Evolutionary conservation across 202 grass and related monocot genomes (phyloP).

Genomic region (Tripidium arundinaceum): DNA sequence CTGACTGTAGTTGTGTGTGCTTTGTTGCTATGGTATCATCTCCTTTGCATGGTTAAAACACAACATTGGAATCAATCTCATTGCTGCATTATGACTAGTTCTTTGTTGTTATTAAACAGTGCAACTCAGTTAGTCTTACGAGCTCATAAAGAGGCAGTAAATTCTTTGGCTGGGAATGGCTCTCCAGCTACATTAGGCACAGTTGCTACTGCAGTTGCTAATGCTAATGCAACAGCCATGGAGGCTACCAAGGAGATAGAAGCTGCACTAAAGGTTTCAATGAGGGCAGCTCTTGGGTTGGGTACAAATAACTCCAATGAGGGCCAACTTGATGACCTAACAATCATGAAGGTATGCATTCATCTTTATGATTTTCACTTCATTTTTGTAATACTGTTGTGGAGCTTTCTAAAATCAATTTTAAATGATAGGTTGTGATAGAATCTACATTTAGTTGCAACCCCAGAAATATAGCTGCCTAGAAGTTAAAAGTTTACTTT

Average conservation of each 20-base stretch:
- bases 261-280: slow-evolving; percentile 45
- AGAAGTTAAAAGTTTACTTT: slow-evolving; percentile 4
- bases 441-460: slow-evolving; percentile 5
- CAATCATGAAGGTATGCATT: slow-evolving; percentile 76
- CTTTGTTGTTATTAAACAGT: slow-evolving; percentile 44
- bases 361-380: slow-evolving; percentile 18
- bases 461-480: neutral
- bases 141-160: slow-evolving; percentile 94
- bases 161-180: slow-evolving; percentile 72
- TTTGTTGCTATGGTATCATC: neutral
- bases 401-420: neutral
- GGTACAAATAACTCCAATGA: slow-evolving; percentile 53
- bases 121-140: slow-evolving; percentile 79
- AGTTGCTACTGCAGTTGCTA: slow-evolving; percentile 86
- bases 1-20: slow-evolving; percentile 6
- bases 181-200: slow-evolving; percentile 70
- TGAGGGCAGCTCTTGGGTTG: slow-evolving; percentile 75
- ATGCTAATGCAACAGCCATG: slow-evolving; percentile 87
- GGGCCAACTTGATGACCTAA: slow-evolving; percentile 87
- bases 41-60: slow-evolving; percentile 8
- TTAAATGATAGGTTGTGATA: slow-evolving; percentile 13
- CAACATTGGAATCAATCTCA: neutral
- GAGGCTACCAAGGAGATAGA: slow-evolving; percentile 67
- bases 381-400: neutral
- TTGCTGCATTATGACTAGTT: slow-evolving; percentile 17